A percentile compares a stretch with the other conserved stretches of the same genome.
Conservation (phyloP, 202 grass and related monocot genomes). For the Musa balbisiana region DNA sequence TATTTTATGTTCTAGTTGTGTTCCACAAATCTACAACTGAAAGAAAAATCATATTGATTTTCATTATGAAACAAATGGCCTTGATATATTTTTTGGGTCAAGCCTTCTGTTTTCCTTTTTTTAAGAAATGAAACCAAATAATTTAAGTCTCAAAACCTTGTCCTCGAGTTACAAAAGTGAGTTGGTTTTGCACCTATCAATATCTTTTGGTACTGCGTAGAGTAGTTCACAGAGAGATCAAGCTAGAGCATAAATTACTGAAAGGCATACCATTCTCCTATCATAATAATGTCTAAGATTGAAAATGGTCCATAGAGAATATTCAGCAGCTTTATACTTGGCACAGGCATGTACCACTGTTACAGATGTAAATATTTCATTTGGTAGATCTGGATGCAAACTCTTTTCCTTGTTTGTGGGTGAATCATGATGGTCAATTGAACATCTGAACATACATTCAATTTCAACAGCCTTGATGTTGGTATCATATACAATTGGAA, state of each 20-base stretch:
- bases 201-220: not conserved
- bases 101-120: not conserved
- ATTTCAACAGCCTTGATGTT: not conserved
- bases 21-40: not conserved
- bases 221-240: not conserved
- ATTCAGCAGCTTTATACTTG: not conserved
- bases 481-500: not conserved
- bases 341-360: not conserved
- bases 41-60: not conserved
- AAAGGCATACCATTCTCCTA: not conserved
- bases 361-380: not conserved
- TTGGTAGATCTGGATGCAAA: not conserved
- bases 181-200: not conserved
- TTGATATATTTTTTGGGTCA: not conserved
- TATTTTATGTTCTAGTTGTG: not conserved
- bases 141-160: not conserved
- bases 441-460: not conserved
- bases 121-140: not conserved
- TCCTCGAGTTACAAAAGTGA: not conserved
- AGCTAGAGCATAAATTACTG: not conserved
- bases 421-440: not conserved
- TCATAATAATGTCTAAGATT: not conserved
- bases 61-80: not conserved
- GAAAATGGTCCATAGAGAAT: not conserved
- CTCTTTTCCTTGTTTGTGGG: not conserved